A percentile compares a stretch with the other conserved stretches of the same genome.
These are phyloP conservation scores for Kuraishia ogatae DNA, from an alignment of 805 yeast species.

Conservation along the genomic window DNA sequence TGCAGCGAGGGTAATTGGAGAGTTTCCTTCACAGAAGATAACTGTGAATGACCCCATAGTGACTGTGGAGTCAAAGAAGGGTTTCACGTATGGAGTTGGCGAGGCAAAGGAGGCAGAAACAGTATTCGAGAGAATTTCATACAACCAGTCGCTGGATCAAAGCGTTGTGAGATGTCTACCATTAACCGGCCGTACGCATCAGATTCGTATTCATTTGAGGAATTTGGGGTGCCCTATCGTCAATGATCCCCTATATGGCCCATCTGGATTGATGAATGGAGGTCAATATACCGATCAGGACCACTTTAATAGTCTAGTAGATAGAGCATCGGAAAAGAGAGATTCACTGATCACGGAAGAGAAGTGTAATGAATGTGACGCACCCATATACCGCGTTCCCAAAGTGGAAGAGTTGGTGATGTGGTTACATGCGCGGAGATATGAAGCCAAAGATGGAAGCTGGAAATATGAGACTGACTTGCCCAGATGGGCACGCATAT, in stretches of 20 bases:
- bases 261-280: slow-evolving; percentile 1
- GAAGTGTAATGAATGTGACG: slow-evolving; percentile 26
- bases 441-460: slow-evolving; percentile 18
- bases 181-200: slow-evolving; percentile 47
- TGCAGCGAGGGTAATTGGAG: slow-evolving; percentile 33
- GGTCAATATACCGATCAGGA: slow-evolving; percentile 5
- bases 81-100: slow-evolving; percentile 13
- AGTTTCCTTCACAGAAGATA: slow-evolving; percentile 25
- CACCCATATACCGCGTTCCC: slow-evolving; percentile 21
- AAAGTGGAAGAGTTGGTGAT: slow-evolving; percentile 23
- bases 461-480: slow-evolving; percentile 31
- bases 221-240: slow-evolving; percentile 30
- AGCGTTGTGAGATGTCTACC: slow-evolving; percentile 42
- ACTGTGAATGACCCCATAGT: slow-evolving; percentile 29
- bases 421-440: slow-evolving; percentile 40
- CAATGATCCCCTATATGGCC: slow-evolving; percentile 25
- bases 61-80: slow-evolving; percentile 20
- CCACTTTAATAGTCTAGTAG: slow-evolving; percentile 7
- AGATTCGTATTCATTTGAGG: slow-evolving; percentile 45
- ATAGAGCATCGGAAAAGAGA: slow-evolving; percentile 8
- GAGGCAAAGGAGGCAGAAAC: slow-evolving; percentile 11
- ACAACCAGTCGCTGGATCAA: slow-evolving; percentile 19
- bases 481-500: slow-evolving; percentile 36
- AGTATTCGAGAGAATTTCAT: slow-evolving; percentile 21
- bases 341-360: slow-evolving; percentile 10